Conservation (phyloP, 2,329 filamentous ascomycete species). For the Paracorniculantispora psalliotae region DNA sequence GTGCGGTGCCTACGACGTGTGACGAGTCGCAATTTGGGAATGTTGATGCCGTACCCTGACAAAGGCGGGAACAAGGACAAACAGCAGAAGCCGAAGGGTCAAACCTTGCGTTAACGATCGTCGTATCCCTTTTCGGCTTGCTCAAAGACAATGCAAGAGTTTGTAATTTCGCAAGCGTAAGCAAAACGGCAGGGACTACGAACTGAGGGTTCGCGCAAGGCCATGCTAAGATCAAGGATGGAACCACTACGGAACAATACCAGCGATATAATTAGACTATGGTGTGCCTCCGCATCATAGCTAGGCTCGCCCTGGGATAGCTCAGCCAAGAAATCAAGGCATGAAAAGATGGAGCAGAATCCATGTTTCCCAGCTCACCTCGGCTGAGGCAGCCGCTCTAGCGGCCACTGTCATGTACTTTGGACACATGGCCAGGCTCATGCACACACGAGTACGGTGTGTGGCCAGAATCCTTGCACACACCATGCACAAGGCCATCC, state of each 20-base stretch:
- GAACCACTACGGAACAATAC: conserved; percentile 12
- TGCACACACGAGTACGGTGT: conserved; percentile 9
- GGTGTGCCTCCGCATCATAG: conserved; percentile 12
- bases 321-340: conserved; percentile 9
- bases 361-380: conserved; percentile 12
- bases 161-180: conserved; percentile 3
- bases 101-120: not conserved
- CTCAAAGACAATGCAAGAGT: not conserved
- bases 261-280: conserved; percentile 14
- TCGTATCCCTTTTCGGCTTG: not conserved
- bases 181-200: not conserved
- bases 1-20: not conserved
- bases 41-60: not conserved
- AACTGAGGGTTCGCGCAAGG: conserved; percentile 9
- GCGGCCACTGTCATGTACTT: conserved; percentile 8
- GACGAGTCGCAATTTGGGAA: conserved; percentile 11
- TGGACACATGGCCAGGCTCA: conserved; percentile 8
- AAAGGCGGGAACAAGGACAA: not conserved
- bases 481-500: not conserved
- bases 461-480: not conserved
- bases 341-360: conserved; percentile 11
- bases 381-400: conserved; percentile 12
- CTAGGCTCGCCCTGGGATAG: conserved; percentile 4
- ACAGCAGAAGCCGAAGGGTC: not conserved
- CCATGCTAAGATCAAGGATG: conserved; percentile 15